Conservation (phyloP, 2,329 filamentous ascomycete species). For the Pseudopyrenochaeta lycopersici region DNA sequence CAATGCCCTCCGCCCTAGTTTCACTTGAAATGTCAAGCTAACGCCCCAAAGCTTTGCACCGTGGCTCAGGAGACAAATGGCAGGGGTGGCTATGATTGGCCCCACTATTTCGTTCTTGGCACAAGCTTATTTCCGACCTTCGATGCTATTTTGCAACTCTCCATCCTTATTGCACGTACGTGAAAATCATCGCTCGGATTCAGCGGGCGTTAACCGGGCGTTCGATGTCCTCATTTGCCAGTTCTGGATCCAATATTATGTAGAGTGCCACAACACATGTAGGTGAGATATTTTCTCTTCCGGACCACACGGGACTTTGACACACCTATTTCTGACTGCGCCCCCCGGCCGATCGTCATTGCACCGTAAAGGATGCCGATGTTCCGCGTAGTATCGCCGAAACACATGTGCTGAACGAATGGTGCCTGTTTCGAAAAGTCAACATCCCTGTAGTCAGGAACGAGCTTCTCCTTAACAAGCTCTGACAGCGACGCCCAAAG, state of each 20-base stretch:
- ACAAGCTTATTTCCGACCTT: constrained; percentile 25
- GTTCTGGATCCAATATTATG: too few relatives aligned
- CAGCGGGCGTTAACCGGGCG: too few relatives aligned
- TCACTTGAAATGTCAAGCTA: constrained; percentile 19
- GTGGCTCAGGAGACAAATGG: constrained; percentile 6
- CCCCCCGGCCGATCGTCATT: not conserved
- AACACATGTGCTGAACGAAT: constrained; percentile 6
- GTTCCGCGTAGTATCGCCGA: constrained; percentile 11
- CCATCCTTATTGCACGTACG: not conserved
- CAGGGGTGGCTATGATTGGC: constrained; percentile 22
- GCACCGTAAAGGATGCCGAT: not conserved
- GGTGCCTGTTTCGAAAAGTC: not conserved
- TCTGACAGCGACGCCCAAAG: constrained; percentile 3
- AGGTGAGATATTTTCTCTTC: too few relatives aligned
- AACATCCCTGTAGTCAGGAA: constrained; percentile 22
- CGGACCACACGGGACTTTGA: not conserved
- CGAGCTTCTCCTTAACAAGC: constrained; percentile 13
- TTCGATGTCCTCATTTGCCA: too few relatives aligned
- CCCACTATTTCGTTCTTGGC: constrained; percentile 19
- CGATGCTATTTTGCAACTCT: not conserved
- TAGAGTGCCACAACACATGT: too few relatives aligned
- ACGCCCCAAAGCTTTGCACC: constrained; percentile 32
- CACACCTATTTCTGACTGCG: not conserved
- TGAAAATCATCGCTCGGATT: too few relatives aligned
- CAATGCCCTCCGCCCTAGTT: not conserved